Percentiles rank a stretch among this genome's conserved stretches.
phyloP scores from a whole-genome alignment of 306 rosid genomes.

The Sesbania bispinosa region DNA sequence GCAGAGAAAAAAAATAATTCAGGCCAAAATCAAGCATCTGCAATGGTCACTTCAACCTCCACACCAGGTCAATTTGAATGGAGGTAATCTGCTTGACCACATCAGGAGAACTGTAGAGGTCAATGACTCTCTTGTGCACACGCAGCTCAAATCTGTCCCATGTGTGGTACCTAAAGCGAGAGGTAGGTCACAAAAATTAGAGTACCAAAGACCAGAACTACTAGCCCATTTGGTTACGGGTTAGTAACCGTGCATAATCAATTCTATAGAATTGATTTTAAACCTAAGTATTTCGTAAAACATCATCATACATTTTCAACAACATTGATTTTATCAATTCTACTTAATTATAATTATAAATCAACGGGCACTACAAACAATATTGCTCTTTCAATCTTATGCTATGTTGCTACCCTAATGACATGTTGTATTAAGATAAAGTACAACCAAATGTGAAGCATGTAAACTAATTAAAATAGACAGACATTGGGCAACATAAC shows the following conservation, averaged over 20 bases:
- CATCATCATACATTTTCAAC: no score
- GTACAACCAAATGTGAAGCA: background rate
- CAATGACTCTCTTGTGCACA: conserved; percentile 87
- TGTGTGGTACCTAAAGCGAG: conserved; percentile 66
- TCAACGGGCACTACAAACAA: no score
- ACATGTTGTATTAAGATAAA: background rate
- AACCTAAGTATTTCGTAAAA: no score
- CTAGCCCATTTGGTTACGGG: no score
- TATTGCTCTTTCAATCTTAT: background rate
- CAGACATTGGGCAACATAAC: background rate
- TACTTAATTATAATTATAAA: no score
- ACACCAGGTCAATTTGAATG: conserved; percentile 94
- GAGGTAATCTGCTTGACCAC: conserved; percentile 97
- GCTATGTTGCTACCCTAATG: no score
- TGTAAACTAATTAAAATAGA: background rate
- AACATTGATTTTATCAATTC: no score
- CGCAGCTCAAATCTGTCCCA: conserved; percentile 90
- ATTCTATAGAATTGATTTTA: no score
- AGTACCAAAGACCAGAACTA: no score
- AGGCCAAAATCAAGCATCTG: conserved; percentile 47
- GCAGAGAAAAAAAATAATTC: background rate
- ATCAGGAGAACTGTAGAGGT: conserved; percentile 89
- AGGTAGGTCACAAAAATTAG: background rate
- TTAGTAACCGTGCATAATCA: no score
- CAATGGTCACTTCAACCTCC: conserved; percentile 91